Base-by-base conservation (phyloP, 2,329 filamentous ascomycete genomes). In the Colletotrichum plurivorum region DNA sequence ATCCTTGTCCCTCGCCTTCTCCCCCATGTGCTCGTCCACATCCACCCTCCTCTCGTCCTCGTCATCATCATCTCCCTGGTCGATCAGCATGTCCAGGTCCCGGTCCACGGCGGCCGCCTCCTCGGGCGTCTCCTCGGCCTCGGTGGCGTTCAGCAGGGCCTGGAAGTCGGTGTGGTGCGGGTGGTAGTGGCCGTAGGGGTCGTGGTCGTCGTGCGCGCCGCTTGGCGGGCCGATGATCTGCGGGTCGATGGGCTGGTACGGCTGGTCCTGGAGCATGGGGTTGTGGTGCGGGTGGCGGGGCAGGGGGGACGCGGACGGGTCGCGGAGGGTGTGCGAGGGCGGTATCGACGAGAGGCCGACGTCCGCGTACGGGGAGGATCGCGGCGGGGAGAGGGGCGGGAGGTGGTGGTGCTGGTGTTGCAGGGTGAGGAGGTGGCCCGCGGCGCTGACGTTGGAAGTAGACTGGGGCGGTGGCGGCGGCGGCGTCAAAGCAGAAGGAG, bases 201-300 rank as follows among this genome's bases (percentile, higher is more conserved):
- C 78, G 41, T 76, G 71, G 15, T 76, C 5, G 54, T 67, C 13
- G 63, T 36, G 31, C 31, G 31, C 31, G 31, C 8, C 2, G 31
- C 31, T 75, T 25, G 79, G 73, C 59, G 85, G 83, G 53, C 81
- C 84, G 73, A 89, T 88, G 62, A 89, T 88, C 72, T 87, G 86
- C n/a, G 87, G 87, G 74, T 89, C 87, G 76, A 89, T 89, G 27
- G 87, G 87, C 61, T 88, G 85, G 74, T 86, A 87, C 8, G 69
- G 71, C 16, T 74, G 76, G 41, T 73, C 77, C 16, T 81, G 78
- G 13, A 80, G 69, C 74, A 79, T 73, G 67, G 77, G 74, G 54
- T 80, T 77, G 54, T 83, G 79, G 16, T 76, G 77, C 25, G 78
- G 75, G 18, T 72, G 71, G 48, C 76, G 75, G 1, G 75, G 74